Evolutionary conservation across 345 rosid species (phyloP).

Genomic region (Erysimum cheiranthoides): DNA sequence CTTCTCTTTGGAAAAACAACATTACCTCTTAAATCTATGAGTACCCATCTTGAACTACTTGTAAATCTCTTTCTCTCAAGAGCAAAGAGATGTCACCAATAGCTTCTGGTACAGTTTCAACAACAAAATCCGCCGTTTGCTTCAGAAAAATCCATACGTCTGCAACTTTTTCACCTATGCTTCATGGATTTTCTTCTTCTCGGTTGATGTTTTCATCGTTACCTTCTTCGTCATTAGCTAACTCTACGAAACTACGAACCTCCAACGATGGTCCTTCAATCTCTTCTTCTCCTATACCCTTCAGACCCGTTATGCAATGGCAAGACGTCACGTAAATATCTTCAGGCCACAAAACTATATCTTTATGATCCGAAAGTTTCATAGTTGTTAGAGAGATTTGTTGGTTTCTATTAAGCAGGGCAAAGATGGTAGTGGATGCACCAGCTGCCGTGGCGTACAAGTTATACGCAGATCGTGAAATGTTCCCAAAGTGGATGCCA

Average conservation of each 20-base stretch:
- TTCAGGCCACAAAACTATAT: neutral
- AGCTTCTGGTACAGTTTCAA: constrained; percentile 28
- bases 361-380: neutral
- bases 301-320: constrained; percentile 43
- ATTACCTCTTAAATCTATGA: constrained; percentile 12
- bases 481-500: constrained; percentile 48
- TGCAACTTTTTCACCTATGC: neutral
- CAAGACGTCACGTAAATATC: constrained; percentile 44
- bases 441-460: constrained; percentile 48
- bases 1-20: neutral
- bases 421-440: constrained; percentile 39
- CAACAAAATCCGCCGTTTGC: constrained; percentile 3
- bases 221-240: constrained; percentile 17
- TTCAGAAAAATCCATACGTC: constrained; percentile 20
- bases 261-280: constrained; percentile 4
- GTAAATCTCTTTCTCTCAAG: constrained; percentile 22
- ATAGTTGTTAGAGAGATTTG: neutral
- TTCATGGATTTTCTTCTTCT: constrained; percentile 14
- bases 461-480: constrained; percentile 44
- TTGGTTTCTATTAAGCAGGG: constrained; percentile 30
- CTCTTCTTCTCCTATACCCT: constrained; percentile 35
- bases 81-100: constrained; percentile 37
- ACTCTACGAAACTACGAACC: constrained; percentile 28
- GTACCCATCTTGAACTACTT: neutral
- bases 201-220: neutral